phyloP scores from a whole-genome alignment of 441 rosid species.

The Corymbia calophylla region DNA sequence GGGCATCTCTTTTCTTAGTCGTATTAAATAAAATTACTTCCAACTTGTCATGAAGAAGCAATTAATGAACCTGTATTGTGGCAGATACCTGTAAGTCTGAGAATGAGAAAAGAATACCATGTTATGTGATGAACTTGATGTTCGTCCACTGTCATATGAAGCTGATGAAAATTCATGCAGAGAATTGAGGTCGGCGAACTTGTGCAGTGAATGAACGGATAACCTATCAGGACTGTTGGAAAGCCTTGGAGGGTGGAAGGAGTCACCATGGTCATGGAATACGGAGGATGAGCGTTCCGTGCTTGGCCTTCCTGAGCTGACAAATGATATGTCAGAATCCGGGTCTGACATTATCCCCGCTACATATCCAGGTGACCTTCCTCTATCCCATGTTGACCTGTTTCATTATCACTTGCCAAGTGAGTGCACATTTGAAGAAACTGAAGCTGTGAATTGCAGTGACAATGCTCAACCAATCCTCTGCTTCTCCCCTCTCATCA shows the following conservation, averaged over 20 bases:
- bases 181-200: conserved; percentile 31
- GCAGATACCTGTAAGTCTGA: not conserved
- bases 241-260: conserved; percentile 26
- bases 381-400: conserved; percentile 52
- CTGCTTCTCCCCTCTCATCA: not conserved
- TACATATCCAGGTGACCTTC: conserved; percentile 16
- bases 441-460: not conserved
- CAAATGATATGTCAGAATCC: conserved; percentile 68
- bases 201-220: conserved; percentile 43
- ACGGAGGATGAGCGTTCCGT: conserved; percentile 43
- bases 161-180: conserved; percentile 40
- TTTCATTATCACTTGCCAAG: not conserved
- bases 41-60: not conserved
- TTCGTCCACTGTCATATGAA: conserved; percentile 47
- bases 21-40: not conserved
- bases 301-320: conserved; percentile 76
- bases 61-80: not conserved
- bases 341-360: conserved; percentile 46
- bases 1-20: not conserved
- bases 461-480: not conserved
- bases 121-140: conserved; percentile 53
- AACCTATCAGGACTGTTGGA: conserved; percentile 60
- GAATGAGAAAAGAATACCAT: conserved; percentile 25
- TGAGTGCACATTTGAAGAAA: not conserved
- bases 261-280: conserved; percentile 38